Evolutionary conservation across 257 asterid species (phyloP), one percentile per base, ranked within the genome.

Genomic region (Scutellaria baicalensis): DNA sequence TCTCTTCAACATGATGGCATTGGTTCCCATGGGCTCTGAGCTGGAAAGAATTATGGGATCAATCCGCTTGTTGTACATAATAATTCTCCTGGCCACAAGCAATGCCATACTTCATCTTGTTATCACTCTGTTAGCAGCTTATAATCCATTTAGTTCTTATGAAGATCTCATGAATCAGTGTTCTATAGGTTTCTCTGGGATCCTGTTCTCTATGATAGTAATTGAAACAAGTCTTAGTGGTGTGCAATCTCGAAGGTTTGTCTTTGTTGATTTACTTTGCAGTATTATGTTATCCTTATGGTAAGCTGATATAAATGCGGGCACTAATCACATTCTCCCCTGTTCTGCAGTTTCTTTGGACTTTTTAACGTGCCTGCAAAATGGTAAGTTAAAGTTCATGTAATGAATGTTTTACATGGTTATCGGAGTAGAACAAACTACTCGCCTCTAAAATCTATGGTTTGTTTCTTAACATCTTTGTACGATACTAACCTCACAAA

Each of bases 1-100:
- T 79, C 80, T 88, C 76, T 94, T 94, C 84, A 94, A 94, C 81
- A 91, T 94, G 99, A 18, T 91, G 88, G 99, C 99, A 47, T 80
- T 91, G 85, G 95, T 89, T 63, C 97, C 99, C 59, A 81, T 94
- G 89, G 99, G 99, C 59, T 87, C 99, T 65, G 99, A 91, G 82
- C 91, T 94, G 77, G 99, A 94, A 84, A 88, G 97, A 82, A 86
- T 94, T 60, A 91, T 91, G 97, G 99, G 99, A 72, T 94, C 99
- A 36, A 80, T 94, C 74, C 93, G 97, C 73, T 74, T 89, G 84
- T 68, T 84, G 71, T 89, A 85, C 79, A 68, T 84, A 65, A 82
- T 78, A 69, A 60, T 84, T 70, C 79, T 94, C 60, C 78, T 94
- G 80, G 97, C 96, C 39, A 64, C 84, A 54, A 85, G 96, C 89